Conservation (phyloP, 2,329 filamentous ascomycete species). For the Phyllachora maydis region DNA sequence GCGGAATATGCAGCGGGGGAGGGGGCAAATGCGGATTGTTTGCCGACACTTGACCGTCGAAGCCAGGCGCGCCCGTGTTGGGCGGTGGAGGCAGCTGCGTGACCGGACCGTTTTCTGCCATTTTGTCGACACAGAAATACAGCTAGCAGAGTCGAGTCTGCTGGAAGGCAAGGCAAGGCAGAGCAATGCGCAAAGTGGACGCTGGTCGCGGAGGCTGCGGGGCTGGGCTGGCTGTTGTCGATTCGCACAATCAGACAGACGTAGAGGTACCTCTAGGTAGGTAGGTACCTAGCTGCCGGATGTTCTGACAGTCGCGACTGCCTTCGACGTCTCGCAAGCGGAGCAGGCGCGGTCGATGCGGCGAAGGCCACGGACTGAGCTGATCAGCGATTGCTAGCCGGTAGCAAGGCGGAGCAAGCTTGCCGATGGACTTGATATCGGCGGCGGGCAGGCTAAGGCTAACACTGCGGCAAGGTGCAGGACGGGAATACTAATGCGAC, state of each 20-base stretch:
- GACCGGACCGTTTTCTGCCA: slow-evolving; percentile 56
- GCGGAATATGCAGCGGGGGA: slow-evolving; percentile 79
- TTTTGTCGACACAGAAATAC: slow-evolving; percentile 28
- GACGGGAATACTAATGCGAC: not conserved
- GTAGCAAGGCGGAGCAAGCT: no score
- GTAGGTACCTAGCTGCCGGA: no score
- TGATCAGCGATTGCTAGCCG: no score
- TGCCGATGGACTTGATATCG: no score
- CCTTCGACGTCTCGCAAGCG: no score
- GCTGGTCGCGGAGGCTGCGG: not conserved
- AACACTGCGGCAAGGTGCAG: not conserved
- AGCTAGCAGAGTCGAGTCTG: slow-evolving; percentile 4
- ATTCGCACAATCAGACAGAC: not conserved
- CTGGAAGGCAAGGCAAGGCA: not conserved
- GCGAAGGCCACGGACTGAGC: no score
- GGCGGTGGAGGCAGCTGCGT: slow-evolving; percentile 50
- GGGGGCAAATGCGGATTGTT: slow-evolving; percentile 69
- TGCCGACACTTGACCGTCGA: slow-evolving; percentile 56
- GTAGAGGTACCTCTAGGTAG: not conserved
- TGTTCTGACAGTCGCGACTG: no score
- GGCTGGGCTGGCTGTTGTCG: not conserved
- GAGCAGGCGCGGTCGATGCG: no score
- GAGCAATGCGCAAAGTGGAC: not conserved
- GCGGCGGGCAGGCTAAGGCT: not conserved
- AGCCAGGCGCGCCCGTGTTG: slow-evolving; percentile 52